Percentiles rank a stretch among this genome's conserved stretches.
Evolutionary conservation across 768 basidiomycete species (phyloP).

Genomic region (Wakefieldia striispora): DNA sequence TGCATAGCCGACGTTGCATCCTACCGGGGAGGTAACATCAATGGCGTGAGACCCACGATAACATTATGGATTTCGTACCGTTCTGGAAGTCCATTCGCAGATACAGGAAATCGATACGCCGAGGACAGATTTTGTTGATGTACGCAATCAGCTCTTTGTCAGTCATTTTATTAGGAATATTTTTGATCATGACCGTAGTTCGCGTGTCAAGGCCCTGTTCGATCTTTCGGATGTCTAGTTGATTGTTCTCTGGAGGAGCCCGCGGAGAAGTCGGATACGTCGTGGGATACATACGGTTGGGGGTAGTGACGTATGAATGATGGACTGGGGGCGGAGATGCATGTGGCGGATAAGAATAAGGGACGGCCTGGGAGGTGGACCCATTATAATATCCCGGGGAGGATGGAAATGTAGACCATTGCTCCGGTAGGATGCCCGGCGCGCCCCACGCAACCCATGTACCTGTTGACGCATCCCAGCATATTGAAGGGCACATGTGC

Average conservation of each 20-base stretch:
- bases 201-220: constrained; percentile 76
- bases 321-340: constrained; percentile 21
- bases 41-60: background rate
- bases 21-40: constrained; percentile 34
- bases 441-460: constrained; percentile 31
- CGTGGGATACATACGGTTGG: constrained; percentile 20
- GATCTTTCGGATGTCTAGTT: constrained; percentile 67
- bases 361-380: constrained; percentile 16
- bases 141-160: constrained; percentile 68
- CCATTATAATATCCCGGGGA: constrained; percentile 28
- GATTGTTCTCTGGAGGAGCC: constrained; percentile 44
- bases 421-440: constrained; percentile 25
- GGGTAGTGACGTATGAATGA: constrained; percentile 16
- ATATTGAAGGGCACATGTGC: constrained; percentile 27
- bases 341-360: constrained; percentile 31
- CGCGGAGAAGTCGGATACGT: constrained; percentile 29
- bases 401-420: constrained; percentile 30
- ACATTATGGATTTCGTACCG: constrained; percentile 40
- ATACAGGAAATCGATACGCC: constrained; percentile 84
- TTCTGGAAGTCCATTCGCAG: constrained; percentile 84
- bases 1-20: constrained; percentile 78
- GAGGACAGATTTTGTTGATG: constrained; percentile 69
- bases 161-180: constrained; percentile 91
- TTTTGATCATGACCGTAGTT: constrained; percentile 88
- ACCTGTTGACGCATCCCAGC: constrained; percentile 30